Evolutionary conservation across 2,329 filamentous ascomycete species (phyloP), one percentile per base, ranked within the genome.

Genomic region (Tolypocladium nubicola): DNA sequence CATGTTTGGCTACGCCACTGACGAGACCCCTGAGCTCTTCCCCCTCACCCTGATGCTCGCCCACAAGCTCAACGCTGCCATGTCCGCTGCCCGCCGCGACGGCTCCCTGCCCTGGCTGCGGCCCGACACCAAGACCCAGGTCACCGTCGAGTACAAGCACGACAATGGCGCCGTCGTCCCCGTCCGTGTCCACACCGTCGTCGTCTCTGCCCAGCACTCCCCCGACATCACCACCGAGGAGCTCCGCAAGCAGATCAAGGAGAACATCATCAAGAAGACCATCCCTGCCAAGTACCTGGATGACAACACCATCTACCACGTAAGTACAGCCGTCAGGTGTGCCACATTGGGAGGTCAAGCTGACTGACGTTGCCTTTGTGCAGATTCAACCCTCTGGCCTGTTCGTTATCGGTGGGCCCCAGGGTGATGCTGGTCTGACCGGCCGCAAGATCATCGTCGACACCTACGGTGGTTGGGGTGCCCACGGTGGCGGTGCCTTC

Each of bases 1-100:
- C 83, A 99, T 99, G 94, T 99, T 99, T 78, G 94, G 94, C 70
- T 99, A 99, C 84, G 94, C 94, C 76, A 96, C 94, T 70, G 94
- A 99, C 71, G 94, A 99, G 85, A 97, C 94, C 69, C 92, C 93
- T 61, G 94, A 99, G 81, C 85, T 96, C 68, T 89, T 97, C 74
- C 94, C 94, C 65, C 82, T 99, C 70, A 97, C 93, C 70, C 83
- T 97, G 67, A 84, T 93, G 70, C 86, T 97, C 71, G 88, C 94
- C 71, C 94, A 99, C 86, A 91, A 92, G 83, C 89, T 99, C 68
- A 99, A 99, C 81, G 83, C 87, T 72, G 90, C 90, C 75, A 96
- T 99, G 92, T 89, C 86, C 63, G 82, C 86, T 67, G 91, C 93
- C 71, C 90, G 93, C 72, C 87, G 89, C 64, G 84, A 96, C 71